Base-by-base conservation (phyloP, 208 protist species). In the Crithidia mellificae region DNA sequence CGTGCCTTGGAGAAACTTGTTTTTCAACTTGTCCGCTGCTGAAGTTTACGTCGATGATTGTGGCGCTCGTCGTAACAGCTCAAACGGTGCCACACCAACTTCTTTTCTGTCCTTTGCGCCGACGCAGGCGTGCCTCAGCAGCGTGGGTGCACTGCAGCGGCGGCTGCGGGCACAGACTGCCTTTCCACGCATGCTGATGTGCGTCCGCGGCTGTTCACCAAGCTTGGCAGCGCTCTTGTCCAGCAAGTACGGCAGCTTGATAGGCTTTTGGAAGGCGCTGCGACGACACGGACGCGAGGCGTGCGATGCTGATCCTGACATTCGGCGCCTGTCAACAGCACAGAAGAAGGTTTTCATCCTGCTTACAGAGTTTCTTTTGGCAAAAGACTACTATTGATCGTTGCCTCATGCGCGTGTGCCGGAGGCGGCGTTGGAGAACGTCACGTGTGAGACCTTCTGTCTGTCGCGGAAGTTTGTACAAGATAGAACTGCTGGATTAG, bases 171-270 rank as follows among this genome's bases (percentile, higher is more conserved):
- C 80, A 9, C 57, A 68, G 59, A 92, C 87, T n/a, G 83, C 81
- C 5, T 88, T 90, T 65, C 77, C 80, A 30, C 87, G 87, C 50
- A 85, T 89, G 80, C 77, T 92, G 11, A 79, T 90, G 81, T 92
- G 87, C 53, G 66, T 92, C 36, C 83, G 84, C 17, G 87, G 87
- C 44, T 92, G 87, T 72, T 85, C 87, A 0, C 55, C 84, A 1
- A 38, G 69, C 15, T 41, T 92, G 32, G 87, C 87, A 0, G 59
- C 72, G 25, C 58, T 80, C 19, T 50, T 92, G 8, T 68, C 73
- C 19, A 30, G 8, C 19, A 84, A 87, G 72, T 90, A 90, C 59
- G 87, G 87, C 46, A 83, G 72, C 20, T 52, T 90, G 14, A 67
- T 81, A 25, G 50, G 63, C 0, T 63, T 92, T 39, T 91, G 85